Conservation (phyloP, 2,329 filamentous ascomycete genomes). For the Epichloe sibirici region DNA sequence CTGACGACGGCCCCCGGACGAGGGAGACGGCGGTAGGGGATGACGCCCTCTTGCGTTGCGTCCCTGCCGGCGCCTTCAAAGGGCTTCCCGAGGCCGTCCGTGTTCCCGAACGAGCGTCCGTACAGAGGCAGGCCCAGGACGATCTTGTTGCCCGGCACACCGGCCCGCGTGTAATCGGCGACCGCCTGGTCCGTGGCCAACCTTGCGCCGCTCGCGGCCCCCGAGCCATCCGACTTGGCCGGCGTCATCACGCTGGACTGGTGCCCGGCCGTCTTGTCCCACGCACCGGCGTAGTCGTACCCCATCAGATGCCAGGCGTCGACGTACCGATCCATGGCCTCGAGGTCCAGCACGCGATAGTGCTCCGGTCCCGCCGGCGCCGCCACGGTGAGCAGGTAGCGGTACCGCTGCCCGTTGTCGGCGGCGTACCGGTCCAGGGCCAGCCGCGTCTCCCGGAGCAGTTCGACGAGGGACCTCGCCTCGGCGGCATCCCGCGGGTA, state of each 20-base stretch:
- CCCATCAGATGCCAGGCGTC: constrained; percentile 54
- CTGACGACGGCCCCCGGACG: constrained; percentile 41
- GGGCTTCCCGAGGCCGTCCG: constrained; percentile 50
- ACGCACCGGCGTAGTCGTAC: constrained; percentile 59
- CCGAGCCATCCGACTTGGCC: constrained; percentile 33
- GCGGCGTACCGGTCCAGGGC: constrained; percentile 32
- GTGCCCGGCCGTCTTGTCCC: constrained; percentile 51
- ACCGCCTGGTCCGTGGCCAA: constrained; percentile 58
- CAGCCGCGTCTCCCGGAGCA: constrained; percentile 30
- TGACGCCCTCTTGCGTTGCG: constrained; percentile 47
- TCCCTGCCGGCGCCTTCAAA: constrained; percentile 54
- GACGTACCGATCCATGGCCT: constrained; percentile 42
- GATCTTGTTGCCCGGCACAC: constrained; percentile 52
- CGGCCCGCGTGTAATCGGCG: constrained; percentile 33
- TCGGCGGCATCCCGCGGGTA: constrained; percentile 30
- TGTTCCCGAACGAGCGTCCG: constrained; percentile 61
- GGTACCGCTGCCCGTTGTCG: constrained; percentile 27
- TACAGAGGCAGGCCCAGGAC: constrained; percentile 69
- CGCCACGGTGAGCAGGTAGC: constrained; percentile 39
- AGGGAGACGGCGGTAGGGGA: constrained; percentile 64
- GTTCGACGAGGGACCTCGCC: constrained; percentile 27
- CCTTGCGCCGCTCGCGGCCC: constrained; percentile 50
- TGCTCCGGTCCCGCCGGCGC: constrained; percentile 35
- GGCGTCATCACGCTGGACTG: constrained; percentile 47
- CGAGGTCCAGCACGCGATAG: constrained; percentile 37